These are phyloP conservation scores for Aspergillaceae sp. DNA, from an alignment of 2,329 filamentous ascomycete species.

Conservation along the genomic window DNA sequence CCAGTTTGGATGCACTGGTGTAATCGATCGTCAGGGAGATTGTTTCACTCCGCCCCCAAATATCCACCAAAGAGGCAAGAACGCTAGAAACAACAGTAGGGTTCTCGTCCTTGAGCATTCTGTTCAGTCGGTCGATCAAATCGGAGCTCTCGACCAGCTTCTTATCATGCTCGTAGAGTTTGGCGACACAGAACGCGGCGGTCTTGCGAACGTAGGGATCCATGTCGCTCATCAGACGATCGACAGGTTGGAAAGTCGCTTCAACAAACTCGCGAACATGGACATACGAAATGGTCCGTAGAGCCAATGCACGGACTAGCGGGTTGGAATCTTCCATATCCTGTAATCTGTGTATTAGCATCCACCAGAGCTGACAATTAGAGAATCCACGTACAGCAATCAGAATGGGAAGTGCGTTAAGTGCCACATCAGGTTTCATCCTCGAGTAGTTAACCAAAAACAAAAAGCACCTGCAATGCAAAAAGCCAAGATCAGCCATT, in stretches of 20 bases:
- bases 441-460: constrained; percentile 96
- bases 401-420: constrained; percentile 84
- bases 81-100: constrained; percentile 95
- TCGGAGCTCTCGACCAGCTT: constrained; percentile 83
- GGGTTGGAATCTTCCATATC: constrained; percentile 93
- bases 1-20: constrained; percentile 93
- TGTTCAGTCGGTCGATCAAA: constrained; percentile 83
- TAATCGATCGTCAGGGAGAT: constrained; percentile 99
- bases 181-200: constrained; percentile 90
- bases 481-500: constrained; percentile 2
- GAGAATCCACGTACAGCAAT: constrained; percentile 53
- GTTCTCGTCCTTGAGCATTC: constrained; percentile 87
- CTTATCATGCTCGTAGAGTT: constrained; percentile 93
- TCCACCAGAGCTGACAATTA: neutral
- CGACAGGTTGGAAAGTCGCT: constrained; percentile 75
- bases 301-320: constrained; percentile 78
- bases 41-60: constrained; percentile 94
- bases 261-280: constrained; percentile 95
- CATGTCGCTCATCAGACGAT: constrained; percentile 69
- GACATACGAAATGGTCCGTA: constrained; percentile 95
- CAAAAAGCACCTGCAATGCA: constrained; percentile 71
- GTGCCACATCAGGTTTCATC: constrained; percentile 84
- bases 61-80: constrained; percentile 84
- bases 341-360: constrained; percentile 33
- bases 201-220: constrained; percentile 98